phyloP scores from a whole-genome alignment of 805 yeast species.

The Saturnispora galanensis region DNA sequence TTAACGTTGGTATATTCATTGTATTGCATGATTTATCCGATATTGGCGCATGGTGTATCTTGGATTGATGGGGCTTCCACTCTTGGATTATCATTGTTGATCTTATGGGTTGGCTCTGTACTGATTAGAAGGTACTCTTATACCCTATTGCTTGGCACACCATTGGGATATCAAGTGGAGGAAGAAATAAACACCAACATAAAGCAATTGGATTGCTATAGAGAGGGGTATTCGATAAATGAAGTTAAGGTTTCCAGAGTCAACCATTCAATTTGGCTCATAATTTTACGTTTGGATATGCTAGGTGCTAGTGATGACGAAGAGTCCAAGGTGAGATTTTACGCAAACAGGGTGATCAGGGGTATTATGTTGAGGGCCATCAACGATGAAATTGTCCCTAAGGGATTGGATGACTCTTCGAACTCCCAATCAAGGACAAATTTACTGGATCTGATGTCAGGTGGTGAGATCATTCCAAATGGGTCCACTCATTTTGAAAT shows the following conservation, averaged over 20 bases:
- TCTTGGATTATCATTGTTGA: slow-evolving; percentile 17
- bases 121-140: slow-evolving; percentile 43
- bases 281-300: slow-evolving; percentile 47
- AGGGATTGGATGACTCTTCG: neutral
- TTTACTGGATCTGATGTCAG: slow-evolving; percentile 19
- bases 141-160: slow-evolving; percentile 44
- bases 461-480: slow-evolving; percentile 16
- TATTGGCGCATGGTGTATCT: slow-evolving; percentile 13
- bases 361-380: slow-evolving; percentile 22
- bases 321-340: slow-evolving; percentile 46
- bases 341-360: slow-evolving; percentile 34
- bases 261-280: slow-evolving; percentile 49
- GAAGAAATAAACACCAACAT: slow-evolving; percentile 36
- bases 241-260: slow-evolving; percentile 50
- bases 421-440: neutral
- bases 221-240: slow-evolving; percentile 37
- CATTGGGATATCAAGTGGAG: slow-evolving; percentile 29
- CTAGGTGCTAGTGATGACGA: slow-evolving; percentile 66
- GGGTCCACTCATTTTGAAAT: slow-evolving; percentile 29
- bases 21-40: slow-evolving; percentile 25
- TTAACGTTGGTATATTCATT: slow-evolving; percentile 30
- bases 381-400: slow-evolving; percentile 6
- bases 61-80: slow-evolving; percentile 20
- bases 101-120: slow-evolving; percentile 21
- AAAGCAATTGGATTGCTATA: slow-evolving; percentile 41